These are phyloP conservation scores for Penicillium diatomitis DNA, from an alignment of 495 filamentous ascomycete genomes.

Conservation along the genomic window DNA sequence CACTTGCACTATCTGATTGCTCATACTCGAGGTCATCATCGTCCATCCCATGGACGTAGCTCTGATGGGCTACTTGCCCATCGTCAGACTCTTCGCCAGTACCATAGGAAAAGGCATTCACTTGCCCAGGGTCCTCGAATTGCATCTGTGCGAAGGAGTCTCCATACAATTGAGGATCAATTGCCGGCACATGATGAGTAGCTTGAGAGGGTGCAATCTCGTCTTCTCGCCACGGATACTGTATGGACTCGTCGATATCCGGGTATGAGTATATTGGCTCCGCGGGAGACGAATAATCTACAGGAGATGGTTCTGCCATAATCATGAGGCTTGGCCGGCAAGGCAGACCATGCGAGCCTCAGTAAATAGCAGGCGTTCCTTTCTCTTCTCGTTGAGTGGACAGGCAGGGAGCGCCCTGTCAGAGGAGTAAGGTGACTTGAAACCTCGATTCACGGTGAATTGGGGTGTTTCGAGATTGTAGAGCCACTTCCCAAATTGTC, in stretches of 20 bases:
- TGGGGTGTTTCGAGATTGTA: too few relatives aligned
- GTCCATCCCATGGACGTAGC: slow-evolving; percentile 4
- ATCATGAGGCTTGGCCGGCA: neutral
- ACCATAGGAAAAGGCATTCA: slow-evolving; percentile 9
- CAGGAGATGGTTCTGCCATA: slow-evolving; percentile 13
- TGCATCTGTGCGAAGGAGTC: slow-evolving; percentile 12
- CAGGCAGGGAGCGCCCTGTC: too few relatives aligned
- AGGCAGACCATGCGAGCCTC: neutral
- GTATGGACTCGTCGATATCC: slow-evolving; percentile 28
- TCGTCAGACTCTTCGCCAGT: slow-evolving; percentile 3
- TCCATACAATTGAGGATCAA: slow-evolving; percentile 36
- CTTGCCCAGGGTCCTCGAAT: slow-evolving; percentile 3
- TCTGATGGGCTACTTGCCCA: neutral
- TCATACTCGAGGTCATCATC: slow-evolving; percentile 21
- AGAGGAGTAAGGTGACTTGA: too few relatives aligned
- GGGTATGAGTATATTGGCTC: slow-evolving; percentile 24
- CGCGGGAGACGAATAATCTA: slow-evolving; percentile 6
- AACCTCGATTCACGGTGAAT: too few relatives aligned
- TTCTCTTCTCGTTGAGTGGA: too few relatives aligned
- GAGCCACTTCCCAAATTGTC: neutral
- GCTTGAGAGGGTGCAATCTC: slow-evolving; percentile 9
- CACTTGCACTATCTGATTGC: slow-evolving; percentile 18
- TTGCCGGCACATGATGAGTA: slow-evolving; percentile 16
- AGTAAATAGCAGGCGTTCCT: too few relatives aligned
- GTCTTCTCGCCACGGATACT: slow-evolving; percentile 28